phyloP scores from a whole-genome alignment of 805 yeast genomes.

The Kazachstania kunashirensis region DNA sequence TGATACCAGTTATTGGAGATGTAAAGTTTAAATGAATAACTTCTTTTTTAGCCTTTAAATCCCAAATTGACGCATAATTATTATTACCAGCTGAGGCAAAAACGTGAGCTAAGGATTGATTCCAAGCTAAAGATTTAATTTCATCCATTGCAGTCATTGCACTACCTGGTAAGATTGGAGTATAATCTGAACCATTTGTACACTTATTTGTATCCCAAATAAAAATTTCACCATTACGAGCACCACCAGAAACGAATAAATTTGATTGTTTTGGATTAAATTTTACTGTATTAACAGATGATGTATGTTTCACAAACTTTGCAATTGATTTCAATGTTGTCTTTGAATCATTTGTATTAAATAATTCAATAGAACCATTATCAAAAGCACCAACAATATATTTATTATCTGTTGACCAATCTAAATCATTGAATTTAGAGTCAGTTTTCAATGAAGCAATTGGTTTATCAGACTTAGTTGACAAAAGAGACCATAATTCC shows the following conservation, averaged over 20 bases:
- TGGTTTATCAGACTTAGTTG: slow-evolving; percentile 32
- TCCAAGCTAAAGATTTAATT: slow-evolving; percentile 80
- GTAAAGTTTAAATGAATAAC: slow-evolving; percentile 75
- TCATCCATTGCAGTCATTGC: slow-evolving; percentile 76
- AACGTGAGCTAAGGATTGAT: slow-evolving; percentile 70
- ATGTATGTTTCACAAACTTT: slow-evolving; percentile 51
- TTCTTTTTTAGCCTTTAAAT: slow-evolving; percentile 76
- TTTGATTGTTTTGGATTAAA: slow-evolving; percentile 69
- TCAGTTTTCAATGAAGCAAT: slow-evolving; percentile 39
- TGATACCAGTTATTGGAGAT: slow-evolving; percentile 38
- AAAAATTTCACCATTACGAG: slow-evolving; percentile 69
- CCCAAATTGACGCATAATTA: slow-evolving; percentile 91
- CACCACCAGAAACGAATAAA: slow-evolving; percentile 72
- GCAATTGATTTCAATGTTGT: slow-evolving; percentile 42
- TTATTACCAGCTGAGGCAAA: slow-evolving; percentile 82
- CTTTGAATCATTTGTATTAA: slow-evolving; percentile 37
- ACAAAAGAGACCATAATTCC: slow-evolving; percentile 67
- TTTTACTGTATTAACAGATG: slow-evolving; percentile 60
- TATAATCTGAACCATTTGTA: slow-evolving; percentile 30
- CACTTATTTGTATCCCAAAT: slow-evolving; percentile 79
- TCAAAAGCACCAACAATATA: slow-evolving; percentile 87
- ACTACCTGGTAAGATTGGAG: slow-evolving; percentile 57
- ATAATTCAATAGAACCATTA: slow-evolving; percentile 67
- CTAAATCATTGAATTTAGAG: slow-evolving; percentile 66
- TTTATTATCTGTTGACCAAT: slow-evolving; percentile 63